Percentiles rank a stretch among this genome's conserved stretches.
phyloP scores from a whole-genome alignment of 805 yeast genomes.

The Cyberlindnera mycetangii region DNA sequence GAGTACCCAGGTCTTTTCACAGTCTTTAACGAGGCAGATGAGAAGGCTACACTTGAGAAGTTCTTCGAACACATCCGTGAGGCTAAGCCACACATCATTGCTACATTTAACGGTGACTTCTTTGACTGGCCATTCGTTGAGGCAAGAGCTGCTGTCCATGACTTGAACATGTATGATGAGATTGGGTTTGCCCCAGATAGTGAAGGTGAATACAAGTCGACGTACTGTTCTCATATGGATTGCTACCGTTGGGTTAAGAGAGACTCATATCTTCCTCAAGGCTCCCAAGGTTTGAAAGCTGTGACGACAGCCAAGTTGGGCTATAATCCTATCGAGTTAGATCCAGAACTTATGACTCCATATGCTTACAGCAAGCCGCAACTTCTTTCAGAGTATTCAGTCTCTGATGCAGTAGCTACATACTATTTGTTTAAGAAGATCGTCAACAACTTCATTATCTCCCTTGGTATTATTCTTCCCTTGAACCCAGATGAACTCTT shows the following conservation, averaged over 20 bases:
- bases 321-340: conserved; percentile 93
- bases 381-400: conserved; percentile 90
- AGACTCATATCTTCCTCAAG: conserved; percentile 96
- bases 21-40: conserved; percentile 87
- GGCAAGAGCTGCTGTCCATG: conserved; percentile 79
- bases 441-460: conserved; percentile 94
- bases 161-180: conserved; percentile 83
- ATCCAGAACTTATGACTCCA: conserved; percentile 97
- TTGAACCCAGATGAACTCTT: conserved; percentile 94
- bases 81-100: conserved; percentile 90
- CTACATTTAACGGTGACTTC: conserved; percentile 97
- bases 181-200: conserved; percentile 89
- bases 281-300: conserved; percentile 97
- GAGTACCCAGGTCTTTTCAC: conserved; percentile 91
- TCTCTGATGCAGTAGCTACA: conserved; percentile 99
- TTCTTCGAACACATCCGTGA: conserved; percentile 92
- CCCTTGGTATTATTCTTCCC: conserved; percentile 93
- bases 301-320: conserved; percentile 95
- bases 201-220: conserved; percentile 90
- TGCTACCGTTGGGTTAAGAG: conserved; percentile 97
- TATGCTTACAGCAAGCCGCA: conserved; percentile 96
- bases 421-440: conserved; percentile 93
- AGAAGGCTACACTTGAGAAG: conserved; percentile 64
- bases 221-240: conserved; percentile 95
- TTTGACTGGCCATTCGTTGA: conserved; percentile 99